A percentile compares a stretch with the other conserved stretches of the same genome.
These are phyloP conservation scores for Escovopsis weberi DNA, from an alignment of 2,329 filamentous ascomycete genomes.

Conservation along the genomic window DNA sequence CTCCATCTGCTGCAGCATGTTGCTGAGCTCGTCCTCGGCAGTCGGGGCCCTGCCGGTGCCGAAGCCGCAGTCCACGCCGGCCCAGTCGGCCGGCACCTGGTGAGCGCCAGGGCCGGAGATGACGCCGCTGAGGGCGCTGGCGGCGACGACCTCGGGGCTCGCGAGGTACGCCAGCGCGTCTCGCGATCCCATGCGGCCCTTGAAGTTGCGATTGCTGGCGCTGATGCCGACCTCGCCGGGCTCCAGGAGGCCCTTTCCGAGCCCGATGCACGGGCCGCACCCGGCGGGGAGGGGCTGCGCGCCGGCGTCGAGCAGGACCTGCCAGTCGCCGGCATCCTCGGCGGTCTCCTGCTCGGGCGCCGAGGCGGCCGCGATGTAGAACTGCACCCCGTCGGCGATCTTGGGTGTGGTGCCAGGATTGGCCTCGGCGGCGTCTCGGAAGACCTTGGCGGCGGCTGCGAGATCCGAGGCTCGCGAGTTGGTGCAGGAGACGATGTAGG, in stretches of 20 bases:
- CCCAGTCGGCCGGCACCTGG: conserved; percentile 41
- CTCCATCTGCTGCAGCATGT: conserved; percentile 45
- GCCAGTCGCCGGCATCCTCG: conserved; percentile 76
- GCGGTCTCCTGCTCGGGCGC: conserved; percentile 50
- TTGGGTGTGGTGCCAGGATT: conserved; percentile 49
- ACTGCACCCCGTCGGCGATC: conserved; percentile 59
- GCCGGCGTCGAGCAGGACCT: conserved; percentile 66
- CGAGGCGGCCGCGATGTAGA: conserved; percentile 83
- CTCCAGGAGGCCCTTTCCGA: conserved; percentile 65
- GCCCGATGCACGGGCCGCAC: conserved; percentile 77
- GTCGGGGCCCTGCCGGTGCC: conserved; percentile 51
- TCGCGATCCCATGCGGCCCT: conserved; percentile 63
- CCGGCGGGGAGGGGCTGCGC: conserved; percentile 55
- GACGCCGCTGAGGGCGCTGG: conserved; percentile 61
- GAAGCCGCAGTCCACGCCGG: conserved; percentile 43
- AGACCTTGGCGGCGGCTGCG: conserved; percentile 64
- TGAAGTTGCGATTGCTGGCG: conserved; percentile 79
- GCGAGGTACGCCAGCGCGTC: conserved; percentile 68
- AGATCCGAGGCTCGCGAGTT: conserved; percentile 75
- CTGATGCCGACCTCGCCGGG: conserved; percentile 76
- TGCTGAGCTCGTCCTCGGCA: conserved; percentile 56
- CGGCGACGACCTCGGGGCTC: conserved; percentile 82
- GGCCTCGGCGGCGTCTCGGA: conserved; percentile 56
- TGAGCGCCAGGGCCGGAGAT: conserved; percentile 72
- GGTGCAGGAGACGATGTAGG: conserved; percentile 64